Evolutionary conservation across 306 rosid genomes (phyloP).

Genomic region (Morella rubra): DNA sequence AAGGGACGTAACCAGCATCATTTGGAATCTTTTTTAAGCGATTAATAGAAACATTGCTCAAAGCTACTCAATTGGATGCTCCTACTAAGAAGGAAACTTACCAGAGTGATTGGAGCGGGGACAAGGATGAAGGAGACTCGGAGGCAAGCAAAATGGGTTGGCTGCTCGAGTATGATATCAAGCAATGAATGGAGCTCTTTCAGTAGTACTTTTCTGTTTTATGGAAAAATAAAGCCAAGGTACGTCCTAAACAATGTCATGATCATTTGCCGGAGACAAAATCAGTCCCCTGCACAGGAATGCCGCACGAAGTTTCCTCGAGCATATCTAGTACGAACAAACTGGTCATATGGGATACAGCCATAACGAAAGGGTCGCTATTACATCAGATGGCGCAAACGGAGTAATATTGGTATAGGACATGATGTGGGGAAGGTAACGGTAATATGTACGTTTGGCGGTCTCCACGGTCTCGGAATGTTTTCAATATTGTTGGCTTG

Average conservation of each 20-base stretch:
- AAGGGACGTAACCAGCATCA: not conserved
- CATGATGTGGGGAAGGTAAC: too few species aligned
- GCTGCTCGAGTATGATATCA: not conserved
- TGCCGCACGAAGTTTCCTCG: constrained; percentile 15
- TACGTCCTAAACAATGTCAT: not conserved
- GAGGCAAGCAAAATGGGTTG: not conserved
- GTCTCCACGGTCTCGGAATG: too few species aligned
- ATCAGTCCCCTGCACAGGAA: not conserved
- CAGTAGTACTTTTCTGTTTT: not conserved
- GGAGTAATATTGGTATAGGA: too few species aligned
- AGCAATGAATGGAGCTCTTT: not conserved
- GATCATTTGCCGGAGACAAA: not conserved
- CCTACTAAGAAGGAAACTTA: not conserved
- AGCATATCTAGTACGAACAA: not conserved
- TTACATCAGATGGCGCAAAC: too few species aligned
- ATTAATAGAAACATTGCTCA: not conserved
- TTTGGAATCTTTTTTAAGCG: not conserved
- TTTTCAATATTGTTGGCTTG: too few species aligned
- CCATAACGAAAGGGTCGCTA: not conserved
- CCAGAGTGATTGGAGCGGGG: not conserved
- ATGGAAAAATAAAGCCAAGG: not conserved
- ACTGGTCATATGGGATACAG: not conserved
- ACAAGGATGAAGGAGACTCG: not conserved
- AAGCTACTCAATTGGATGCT: not conserved
- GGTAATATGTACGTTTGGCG: too few species aligned